Base-by-base conservation (phyloP, 2,329 filamentous ascomycete genomes). In the Colletotrichum chrysophilum region DNA sequence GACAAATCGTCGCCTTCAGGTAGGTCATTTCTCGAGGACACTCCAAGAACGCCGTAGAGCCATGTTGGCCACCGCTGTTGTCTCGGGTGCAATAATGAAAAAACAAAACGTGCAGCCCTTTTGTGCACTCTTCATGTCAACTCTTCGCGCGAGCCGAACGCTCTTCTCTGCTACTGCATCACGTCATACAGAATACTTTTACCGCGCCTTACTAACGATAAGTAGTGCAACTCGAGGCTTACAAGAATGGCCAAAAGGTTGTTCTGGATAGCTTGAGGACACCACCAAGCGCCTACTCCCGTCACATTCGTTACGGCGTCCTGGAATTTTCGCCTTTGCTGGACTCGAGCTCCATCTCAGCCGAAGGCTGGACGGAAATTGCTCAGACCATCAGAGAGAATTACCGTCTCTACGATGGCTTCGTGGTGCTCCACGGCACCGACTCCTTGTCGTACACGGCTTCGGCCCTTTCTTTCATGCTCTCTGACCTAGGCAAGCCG, bases 401-500 rank as follows among this genome's bases (percentile, higher is more conserved):
- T 84, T 98, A 98, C 84, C 93, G 93, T 77, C 89, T 95, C 1
- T 98, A 96, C 81, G 96, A 98, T 83, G 95, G 94, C 24, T 98
- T 98, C 81, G 95, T 98, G 26, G 93, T 98, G 55, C 91, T 98
- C 38, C 96, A 98, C 84, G 96, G 96, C 76, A 98, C 96, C 8
- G 96, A 98, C 85, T 97, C 95, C 60, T 88, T 98, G 67, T 94
- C 94, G 21, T 98, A 98, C 85, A 97, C 95, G 6, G 94, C 94
- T 77, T 97, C 95, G 7, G 96, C 96, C 5, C 88, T 98, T 74
- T 97, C 95, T 79, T 98, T 98, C 86, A 98, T 98, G 95, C 91
- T 98, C 83, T 91, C 94, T 80, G 95, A 97, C 81, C 89, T 98
- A 16, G 96, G 95, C 66, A 98, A 98, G 87, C 95, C 96, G 3